Base-by-base conservation (phyloP, 257 asterid genomes). In the Solanum boliviense region DNA sequence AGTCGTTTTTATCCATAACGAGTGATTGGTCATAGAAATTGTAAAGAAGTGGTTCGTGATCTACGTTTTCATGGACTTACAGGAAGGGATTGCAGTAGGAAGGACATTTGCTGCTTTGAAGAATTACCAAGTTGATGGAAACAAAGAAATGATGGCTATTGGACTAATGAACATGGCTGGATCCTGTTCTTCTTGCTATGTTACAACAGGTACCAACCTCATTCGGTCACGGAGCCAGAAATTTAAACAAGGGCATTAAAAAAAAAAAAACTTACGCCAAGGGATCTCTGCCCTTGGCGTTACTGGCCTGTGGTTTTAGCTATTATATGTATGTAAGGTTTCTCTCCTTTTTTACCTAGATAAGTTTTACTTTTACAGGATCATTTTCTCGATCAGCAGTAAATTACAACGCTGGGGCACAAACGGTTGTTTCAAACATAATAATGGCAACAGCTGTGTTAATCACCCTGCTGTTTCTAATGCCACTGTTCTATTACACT, bases 91-190 rank as follows among this genome's bases (percentile, higher is more conserved):
- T 84, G 98, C 99, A 23, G 98, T 97, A 23, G 99, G 99, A 86
- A 91, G 98, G 74, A 97, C 99, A 48, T 97, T 97, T 91, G 99
- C 98, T 16, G 82, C 95, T 36, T 78, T 97, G 79, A 91, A 92
- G 87, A 95, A 97, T 88, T 97, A 97, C 93, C 98, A 95, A 94
- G 96, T 97, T 46, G 99, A 97, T 87, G 99, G 98, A 44, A 95
- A 97, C 93, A 94, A 95, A 92, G 99, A 97, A 93, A 97, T 97
- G 99, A 92, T 95, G 98, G 99, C 98, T 48, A 94, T 97, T 76
- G 99, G 99, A 89, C 90, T 97, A 23, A 97, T 97, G 99, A 97
- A 97, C 90, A 95, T 97, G 95, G 98, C 96, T n/a, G 99, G 99
- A 39, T 97, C 98, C 86, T 95, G 98, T 73, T 93, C 98, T 83